Conservation (phyloP, 768 basidiomycete genomes). For the Cystofilobasidium macerans region DNA sequence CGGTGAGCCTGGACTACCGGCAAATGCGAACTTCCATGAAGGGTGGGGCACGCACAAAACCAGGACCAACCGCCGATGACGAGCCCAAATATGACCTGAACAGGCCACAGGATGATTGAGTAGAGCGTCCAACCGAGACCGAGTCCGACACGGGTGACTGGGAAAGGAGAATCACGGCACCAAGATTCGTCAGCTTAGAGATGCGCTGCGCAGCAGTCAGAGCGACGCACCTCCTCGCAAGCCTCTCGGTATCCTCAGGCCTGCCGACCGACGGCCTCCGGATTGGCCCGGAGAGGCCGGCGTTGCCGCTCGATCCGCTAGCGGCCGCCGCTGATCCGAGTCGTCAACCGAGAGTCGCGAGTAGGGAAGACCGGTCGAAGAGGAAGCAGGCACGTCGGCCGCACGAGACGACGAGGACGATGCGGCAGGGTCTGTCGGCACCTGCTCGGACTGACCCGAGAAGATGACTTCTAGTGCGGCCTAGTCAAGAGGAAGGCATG, state of each 20-base stretch:
- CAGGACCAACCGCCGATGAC: constrained; percentile 16
- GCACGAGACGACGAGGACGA: background rate
- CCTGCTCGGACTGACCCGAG: constrained; percentile 28
- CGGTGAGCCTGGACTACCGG: background rate
- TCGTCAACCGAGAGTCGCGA: constrained; percentile 20
- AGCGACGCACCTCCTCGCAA: constrained; percentile 10
- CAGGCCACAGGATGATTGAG: constrained; percentile 22
- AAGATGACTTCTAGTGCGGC: constrained; percentile 28
- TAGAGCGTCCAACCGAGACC: constrained; percentile 25
- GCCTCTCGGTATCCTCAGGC: constrained; percentile 18
- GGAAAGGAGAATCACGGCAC: too few relatives aligned
- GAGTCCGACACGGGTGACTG: constrained; percentile 22
- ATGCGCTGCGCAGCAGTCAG: background rate
- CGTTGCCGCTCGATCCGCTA: background rate
- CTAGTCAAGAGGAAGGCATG: constrained; percentile 1
- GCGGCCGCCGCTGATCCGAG: constrained; percentile 3
- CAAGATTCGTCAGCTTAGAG: background rate
- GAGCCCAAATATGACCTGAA: constrained; percentile 13
- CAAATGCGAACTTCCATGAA: background rate
- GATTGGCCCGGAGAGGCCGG: background rate
- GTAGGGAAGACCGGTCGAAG: too few relatives aligned
- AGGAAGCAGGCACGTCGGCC: too few relatives aligned
- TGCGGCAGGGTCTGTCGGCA: background rate
- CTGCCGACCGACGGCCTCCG: constrained; percentile 12
- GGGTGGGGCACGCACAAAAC: constrained; percentile 8